These are phyloP conservation scores for Botrytis hyacinthi DNA, from an alignment of 2,329 filamentous ascomycete species.

Conservation along the genomic window DNA sequence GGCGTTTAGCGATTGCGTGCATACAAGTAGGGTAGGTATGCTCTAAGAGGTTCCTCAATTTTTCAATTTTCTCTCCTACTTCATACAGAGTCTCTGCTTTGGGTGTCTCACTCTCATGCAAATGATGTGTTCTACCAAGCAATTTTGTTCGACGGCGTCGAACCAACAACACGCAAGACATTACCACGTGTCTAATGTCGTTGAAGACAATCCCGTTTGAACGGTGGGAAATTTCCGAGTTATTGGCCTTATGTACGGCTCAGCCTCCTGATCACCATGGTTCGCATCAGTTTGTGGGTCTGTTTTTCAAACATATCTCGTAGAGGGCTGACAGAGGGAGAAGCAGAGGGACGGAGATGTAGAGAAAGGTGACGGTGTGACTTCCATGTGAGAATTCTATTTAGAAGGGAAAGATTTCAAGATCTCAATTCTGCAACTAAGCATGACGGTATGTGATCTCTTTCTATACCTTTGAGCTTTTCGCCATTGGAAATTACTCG, in stretches of 20 bases:
- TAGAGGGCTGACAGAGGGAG: not conserved
- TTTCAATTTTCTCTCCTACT: not conserved
- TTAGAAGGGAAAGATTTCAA: not conserved
- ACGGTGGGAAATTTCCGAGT: not conserved
- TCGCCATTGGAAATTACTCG: not conserved
- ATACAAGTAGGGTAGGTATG: not conserved
- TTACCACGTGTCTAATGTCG: not conserved
- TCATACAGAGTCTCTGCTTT: not conserved
- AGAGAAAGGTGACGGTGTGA: no score
- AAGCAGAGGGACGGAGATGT: not conserved
- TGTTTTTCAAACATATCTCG: not conserved
- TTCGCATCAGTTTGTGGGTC: not conserved
- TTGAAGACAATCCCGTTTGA: not conserved
- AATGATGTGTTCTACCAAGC: not conserved
- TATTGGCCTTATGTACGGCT: not conserved
- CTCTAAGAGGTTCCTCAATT: not conserved
- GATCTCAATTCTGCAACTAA: not conserved
- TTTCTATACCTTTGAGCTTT: not conserved
- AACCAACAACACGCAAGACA: not conserved
- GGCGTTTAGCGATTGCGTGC: not conserved
- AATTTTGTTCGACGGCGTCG: not conserved
- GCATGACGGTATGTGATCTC: not conserved
- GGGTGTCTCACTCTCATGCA: not conserved
- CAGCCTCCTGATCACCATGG: not conserved
- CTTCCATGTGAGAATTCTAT: not conserved